Base-by-base conservation (phyloP, 1,139 yeast genomes). In the Lodderomyces parapsilosis region DNA sequence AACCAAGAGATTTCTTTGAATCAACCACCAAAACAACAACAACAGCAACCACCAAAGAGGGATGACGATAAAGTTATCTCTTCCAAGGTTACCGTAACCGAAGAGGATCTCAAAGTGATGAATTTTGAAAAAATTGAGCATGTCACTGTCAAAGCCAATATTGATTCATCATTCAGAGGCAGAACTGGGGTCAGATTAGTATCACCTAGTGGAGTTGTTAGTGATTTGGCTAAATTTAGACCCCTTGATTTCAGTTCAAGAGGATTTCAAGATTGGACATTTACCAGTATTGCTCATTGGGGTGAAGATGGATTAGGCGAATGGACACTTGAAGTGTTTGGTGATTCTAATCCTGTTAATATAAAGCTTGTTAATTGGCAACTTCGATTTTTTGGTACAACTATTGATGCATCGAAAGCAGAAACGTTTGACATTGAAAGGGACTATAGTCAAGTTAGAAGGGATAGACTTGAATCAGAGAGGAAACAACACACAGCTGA, bases 261-360 rank as follows among this genome's bases (percentile, higher is more conserved):
- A 1, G 96, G 97, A 0, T 86, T 88, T 52, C 56, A 59, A 8
- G 74, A 85, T 51, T 94, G 99, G 99, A 86, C 90, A 1, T 93
- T 93, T 58, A 89, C 91, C 90, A 80, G 94, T n/a, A 98, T 94
- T 18, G 98, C 96, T 2, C 98, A 93, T 61, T 93, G 99, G 98
- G 97, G 96, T 28, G 97, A 90, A 59, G 49, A 62, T 1, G 94
- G 94, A 2, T 63, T 65, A 25, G 99, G 99, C 9, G 81, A 79
- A 13, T 94, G 99, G 99, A 80, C 66, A 28, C 58, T 93, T 20
- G 79, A 76, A 52, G 91, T 91, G 1, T 66, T 67, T 46, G 57
- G 59, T 7, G 57, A 56, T 22, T 40, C 47, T 6, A 58, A 55
- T 2, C 43, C 46, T 14, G 62, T 60, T 49, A 60, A 62, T 6